These are phyloP conservation scores for Lepidium aucheri DNA, from an alignment of 345 rosid genomes.

Conservation along the genomic window DNA sequence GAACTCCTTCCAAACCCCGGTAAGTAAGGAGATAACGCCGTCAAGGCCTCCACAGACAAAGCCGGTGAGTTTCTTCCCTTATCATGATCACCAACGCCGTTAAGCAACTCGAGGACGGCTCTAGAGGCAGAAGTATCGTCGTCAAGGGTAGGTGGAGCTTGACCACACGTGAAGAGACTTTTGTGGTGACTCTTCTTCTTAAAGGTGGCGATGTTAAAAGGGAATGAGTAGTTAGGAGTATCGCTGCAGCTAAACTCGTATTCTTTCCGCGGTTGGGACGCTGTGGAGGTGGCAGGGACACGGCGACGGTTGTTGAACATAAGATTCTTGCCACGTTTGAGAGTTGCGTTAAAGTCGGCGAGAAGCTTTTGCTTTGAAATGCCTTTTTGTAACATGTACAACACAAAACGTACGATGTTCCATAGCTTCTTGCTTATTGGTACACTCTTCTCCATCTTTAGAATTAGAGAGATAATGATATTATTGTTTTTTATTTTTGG, in stretches of 20 bases:
- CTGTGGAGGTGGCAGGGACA: not conserved
- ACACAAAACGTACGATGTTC: constrained; percentile 49
- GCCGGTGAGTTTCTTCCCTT: not conserved
- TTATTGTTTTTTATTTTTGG: not conserved
- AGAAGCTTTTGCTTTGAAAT: constrained; percentile 52
- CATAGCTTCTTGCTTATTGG: constrained; percentile 49
- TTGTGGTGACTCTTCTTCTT: constrained; percentile 26
- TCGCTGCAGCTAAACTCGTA: constrained; percentile 96
- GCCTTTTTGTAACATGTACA: constrained; percentile 69
- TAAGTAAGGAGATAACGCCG: constrained; percentile 61
- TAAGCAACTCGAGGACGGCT: constrained; percentile 52
- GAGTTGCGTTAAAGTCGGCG: constrained; percentile 60
- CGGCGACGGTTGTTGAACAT: constrained; percentile 48
- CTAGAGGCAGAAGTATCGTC: constrained; percentile 43
- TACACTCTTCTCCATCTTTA: constrained; percentile 38
- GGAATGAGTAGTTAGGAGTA: constrained; percentile 59
- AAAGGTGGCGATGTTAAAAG: constrained; percentile 28
- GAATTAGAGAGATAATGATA: constrained; percentile 11
- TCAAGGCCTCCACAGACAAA: constrained; percentile 29
- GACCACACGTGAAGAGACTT: constrained; percentile 55
- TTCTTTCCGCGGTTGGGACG: constrained; percentile 21
- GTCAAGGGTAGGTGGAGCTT: constrained; percentile 50
- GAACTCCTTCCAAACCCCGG: constrained; percentile 62
- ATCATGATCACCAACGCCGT: constrained; percentile 16
- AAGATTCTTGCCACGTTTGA: constrained; percentile 81